A percentile compares a stretch with the other conserved stretches of the same genome.
Conservation (phyloP, 1,284 basidiomycete species). For the Sanguinoderma infundibulare region DNA sequence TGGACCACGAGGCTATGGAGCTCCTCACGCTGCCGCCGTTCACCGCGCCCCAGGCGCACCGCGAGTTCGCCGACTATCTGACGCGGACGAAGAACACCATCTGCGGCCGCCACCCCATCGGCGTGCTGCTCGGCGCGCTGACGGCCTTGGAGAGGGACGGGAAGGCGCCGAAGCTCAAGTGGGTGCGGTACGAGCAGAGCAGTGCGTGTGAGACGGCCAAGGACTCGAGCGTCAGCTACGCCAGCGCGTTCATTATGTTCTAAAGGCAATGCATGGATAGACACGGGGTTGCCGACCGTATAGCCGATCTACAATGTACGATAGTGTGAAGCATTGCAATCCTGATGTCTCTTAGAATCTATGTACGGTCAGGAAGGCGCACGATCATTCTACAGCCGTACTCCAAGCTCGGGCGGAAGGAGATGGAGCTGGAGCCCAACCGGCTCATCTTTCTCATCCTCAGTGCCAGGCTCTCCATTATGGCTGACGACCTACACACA, state of each 20-base stretch:
- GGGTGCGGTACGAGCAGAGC: conserved; percentile 94
- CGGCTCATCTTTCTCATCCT: conserved; percentile 57
- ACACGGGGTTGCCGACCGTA: neutral
- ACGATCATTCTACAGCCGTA: conserved; percentile 44
- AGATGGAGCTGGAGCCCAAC: conserved; percentile 52
- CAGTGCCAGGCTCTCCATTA: conserved; percentile 62
- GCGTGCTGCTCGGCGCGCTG: conserved; percentile 85
- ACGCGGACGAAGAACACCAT: conserved; percentile 92
- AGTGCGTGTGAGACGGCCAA: conserved; percentile 68
- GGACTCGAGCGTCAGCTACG: conserved; percentile 96
- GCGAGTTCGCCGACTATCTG: conserved; percentile 78
- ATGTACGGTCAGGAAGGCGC: neutral
- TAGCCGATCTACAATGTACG: neutral
- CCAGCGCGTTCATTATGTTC: conserved; percentile 80
- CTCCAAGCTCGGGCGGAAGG: conserved; percentile 34
- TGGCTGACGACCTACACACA: conserved; percentile 57
- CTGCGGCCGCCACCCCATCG: conserved; percentile 95
- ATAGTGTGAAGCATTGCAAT: neutral
- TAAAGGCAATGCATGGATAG: conserved; percentile 22
- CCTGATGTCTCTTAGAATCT: neutral
- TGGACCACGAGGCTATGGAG: conserved; percentile 83
- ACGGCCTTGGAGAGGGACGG: conserved; percentile 58
- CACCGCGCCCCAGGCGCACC: conserved; percentile 58
- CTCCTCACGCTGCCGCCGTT: conserved; percentile 66
- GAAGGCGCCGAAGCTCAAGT: conserved; percentile 56